Percentiles rank a stretch among this genome's conserved stretches.
phyloP scores from a whole-genome alignment of 139 green algal genomes.

The Prasinococcaceae sp. region DNA sequence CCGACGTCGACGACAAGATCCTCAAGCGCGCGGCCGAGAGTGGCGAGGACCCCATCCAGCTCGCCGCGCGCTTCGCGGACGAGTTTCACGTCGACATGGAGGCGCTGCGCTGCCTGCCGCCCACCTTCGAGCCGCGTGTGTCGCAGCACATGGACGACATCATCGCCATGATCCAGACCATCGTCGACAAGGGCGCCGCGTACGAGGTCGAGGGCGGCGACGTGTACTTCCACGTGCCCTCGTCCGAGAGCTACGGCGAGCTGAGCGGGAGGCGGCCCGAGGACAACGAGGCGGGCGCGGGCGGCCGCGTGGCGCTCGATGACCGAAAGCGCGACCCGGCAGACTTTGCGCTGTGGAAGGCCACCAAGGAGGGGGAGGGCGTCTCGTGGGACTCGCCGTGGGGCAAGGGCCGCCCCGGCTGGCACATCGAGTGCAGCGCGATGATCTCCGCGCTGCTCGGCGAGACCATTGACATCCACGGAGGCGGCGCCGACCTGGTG shows the following conservation, averaged over 20 bases:
- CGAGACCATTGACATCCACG: slow-evolving; percentile 29
- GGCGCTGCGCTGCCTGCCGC: slow-evolving; percentile 61
- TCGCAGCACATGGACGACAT: slow-evolving; percentile 77
- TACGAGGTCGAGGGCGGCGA: slow-evolving; percentile 66
- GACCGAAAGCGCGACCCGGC: slow-evolving; percentile 62
- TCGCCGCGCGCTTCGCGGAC: slow-evolving; percentile 57
- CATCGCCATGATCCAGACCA: slow-evolving; percentile 66
- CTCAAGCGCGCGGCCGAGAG: slow-evolving; percentile 60
- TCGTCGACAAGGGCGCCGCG: slow-evolving; percentile 75
- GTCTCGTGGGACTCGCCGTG: slow-evolving; percentile 79
- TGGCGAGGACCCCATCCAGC: slow-evolving; percentile 49
- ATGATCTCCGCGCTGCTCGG: slow-evolving; percentile 65
- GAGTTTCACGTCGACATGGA: slow-evolving; percentile 90
- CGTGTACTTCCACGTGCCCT: slow-evolving; percentile 86
- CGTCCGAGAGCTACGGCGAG: slow-evolving; percentile 64
- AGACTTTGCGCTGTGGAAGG: slow-evolving; percentile 87
- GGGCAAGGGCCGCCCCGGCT: slow-evolving; percentile 72
- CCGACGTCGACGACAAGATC: slow-evolving; percentile 51
- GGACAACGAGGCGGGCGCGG: slow-evolving; percentile 60
- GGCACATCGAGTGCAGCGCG: slow-evolving; percentile 90
- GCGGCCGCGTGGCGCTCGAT: slow-evolving; percentile 76
- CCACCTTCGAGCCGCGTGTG: slow-evolving; percentile 70
- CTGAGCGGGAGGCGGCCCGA: slow-evolving; percentile 70
- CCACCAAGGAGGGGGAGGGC: slow-evolving; percentile 77
- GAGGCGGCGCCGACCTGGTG: slow-evolving; percentile 49